Base-by-base conservation (phyloP, 768 basidiomycete genomes). In the Panus rudis region DNA sequence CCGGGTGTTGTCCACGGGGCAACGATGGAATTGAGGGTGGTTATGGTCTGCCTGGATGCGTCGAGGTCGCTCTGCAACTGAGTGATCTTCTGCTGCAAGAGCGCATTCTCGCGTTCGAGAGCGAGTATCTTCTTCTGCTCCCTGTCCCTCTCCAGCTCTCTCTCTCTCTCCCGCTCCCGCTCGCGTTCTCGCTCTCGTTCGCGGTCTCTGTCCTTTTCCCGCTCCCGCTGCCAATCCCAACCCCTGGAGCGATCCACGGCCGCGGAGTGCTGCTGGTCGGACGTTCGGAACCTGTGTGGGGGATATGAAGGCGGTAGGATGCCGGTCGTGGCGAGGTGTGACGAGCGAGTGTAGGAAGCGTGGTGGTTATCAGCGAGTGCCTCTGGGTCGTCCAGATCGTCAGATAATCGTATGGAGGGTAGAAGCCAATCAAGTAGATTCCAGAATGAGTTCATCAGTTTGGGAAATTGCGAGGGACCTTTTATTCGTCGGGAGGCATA, bases 381-480 rank as follows among this genome's bases (percentile, higher is more conserved):
- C 47, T 49, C 49, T 0, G 49, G 51, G 44, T 54, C 56, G 42
- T 54, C 45, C 28, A 53, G 50, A 50, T 60, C 56, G 54, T 60
- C 58, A 35, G 55, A 35, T 43, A 60, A 53, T 45, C 58, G 58
- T 30, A 60, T 56, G 37, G 55, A 39, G 26, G 58, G 58, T 26
- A 60, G 48, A 37, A 60, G 47, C 58, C 58, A 60, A 42, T 60
- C 58, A 45, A 60, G 50, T 21, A 60, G 39, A 35, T 45, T 51
- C 58, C 58, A 60, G 40, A 60, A 49, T 22, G 58, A 47, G 54
- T 53, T 60, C 58, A 57, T 60, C 46, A 50, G 48, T 20, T 8
- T 35, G 33, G 33, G 33, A n/a, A n/a, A n/a, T n/a, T n/a, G n/a
- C n/a, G n/a, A n/a, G n/a, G n/a, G n/a, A n/a, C n/a, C n/a, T n/a